Evolutionary conservation across 306 rosid genomes (phyloP), one percentile per base, ranked within the genome.

Genomic region (Cucurbita moschata): DNA sequence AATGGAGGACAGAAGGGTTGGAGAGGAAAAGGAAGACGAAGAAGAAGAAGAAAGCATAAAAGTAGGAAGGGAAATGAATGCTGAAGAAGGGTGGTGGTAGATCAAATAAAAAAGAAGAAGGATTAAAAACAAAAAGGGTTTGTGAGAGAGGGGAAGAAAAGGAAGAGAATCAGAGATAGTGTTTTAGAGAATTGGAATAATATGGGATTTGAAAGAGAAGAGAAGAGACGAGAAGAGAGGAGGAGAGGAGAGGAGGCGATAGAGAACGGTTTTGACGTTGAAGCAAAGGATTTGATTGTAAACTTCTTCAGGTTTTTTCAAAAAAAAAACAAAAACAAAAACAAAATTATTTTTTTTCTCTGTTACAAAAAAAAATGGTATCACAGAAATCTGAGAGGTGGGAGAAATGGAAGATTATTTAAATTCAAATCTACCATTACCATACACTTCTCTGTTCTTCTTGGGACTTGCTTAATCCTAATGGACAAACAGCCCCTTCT

Each of bases 191-290:
- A 86, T 62, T 69, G 86, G 71, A 67, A 37, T 81, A 40, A 37
- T 49, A 76, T 83, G 81, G 81, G 82, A 85, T 79, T 83, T 30
- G 35, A 30, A 30, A 30, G 35, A 30, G 35, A 30, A 30, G 35
- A 3, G 35, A 30, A 30, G 35, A 30, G 35, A 30, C 35, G 35
- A 30, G 86, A 79, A 81, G 69, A 62, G 69, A 15, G 78, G 64
- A 73, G 57, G 82, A 2, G 86, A 79, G 79, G 69, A 62, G 69
- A 15, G 79, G 70, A 73, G 57, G 82, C 82, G 76, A 76, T 23
- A 37, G 72, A 81, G 80, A 71, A 73, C 73, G 80, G 80, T 81
- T 75, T 79, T 78, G 84, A 85, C 82, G 81, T 80, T 76, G 67
- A 65, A 76, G 79, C 68, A 67, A 65, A 76, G 79, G 74, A 50